Base-by-base conservation (phyloP, 2,329 filamentous ascomycete genomes). In the Sporothrix schenckii region DNA sequence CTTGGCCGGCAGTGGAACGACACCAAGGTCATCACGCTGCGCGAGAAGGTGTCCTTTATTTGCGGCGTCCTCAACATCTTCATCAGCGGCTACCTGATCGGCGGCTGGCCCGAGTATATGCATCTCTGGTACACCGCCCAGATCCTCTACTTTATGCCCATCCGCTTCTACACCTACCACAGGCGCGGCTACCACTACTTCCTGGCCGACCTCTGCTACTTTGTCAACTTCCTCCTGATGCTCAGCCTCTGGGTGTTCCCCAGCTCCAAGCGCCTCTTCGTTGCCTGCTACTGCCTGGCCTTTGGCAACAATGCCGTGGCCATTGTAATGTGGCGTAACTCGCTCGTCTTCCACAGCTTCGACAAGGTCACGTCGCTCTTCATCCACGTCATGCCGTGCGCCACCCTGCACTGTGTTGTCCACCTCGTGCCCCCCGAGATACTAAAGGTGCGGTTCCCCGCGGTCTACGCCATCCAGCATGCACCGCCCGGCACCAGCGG, bases 281-380 rank as follows among this genome's bases (percentile, higher is more conserved):
- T 96, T 74, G 90, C 93, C 74, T 91, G 92, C 0, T 99, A 94
- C 80, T 98, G 95, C 77, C 84, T 99, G 47, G 92, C 94, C 11
- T 96, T 92, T 77, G 95, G 95, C 73, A 99, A 99, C 81, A 99
- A 99, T 78, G 95, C 95, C 24, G 89, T 97, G 61, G 95, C 95
- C 14, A 98, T 99, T 79, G 93, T 95, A 78, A 95, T 99, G 94
- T 99, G 95, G 95, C 89, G 95, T 74, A 99, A 99, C 80, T 97
- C 94, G 44, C 87, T 99, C 77, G 95, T 99, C 61, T 99, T 99
- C 80, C 95, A 99, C 83, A 97, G 93, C 78, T 89, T 99, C 81
- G 95, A 99, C 85, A 99, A 99, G 81, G 93, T 98, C 72, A 96
- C 94, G 14, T 95, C 92, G 78, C 86, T 99, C n/a, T 99, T 99